Evolutionary conservation across 441 rosid genomes (phyloP), one percentile per base, ranked within the genome.

Genomic region (Biscutella laevigata): DNA sequence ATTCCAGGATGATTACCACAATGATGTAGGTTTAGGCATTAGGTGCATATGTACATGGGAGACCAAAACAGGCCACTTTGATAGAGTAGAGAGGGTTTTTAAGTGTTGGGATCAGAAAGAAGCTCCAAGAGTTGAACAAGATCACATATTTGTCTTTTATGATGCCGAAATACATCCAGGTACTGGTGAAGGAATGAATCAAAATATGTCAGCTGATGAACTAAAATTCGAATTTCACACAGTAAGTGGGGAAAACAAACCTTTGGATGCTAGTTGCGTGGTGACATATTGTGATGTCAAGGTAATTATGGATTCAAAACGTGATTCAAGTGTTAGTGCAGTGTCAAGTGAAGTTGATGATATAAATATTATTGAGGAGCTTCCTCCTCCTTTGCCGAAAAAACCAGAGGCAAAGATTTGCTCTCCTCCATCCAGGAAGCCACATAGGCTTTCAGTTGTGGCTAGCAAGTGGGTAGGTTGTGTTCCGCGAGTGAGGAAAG

Each of bases 161-260:
- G 47, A 36, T 27, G 20, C 46, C 16, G 9, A 45, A 27, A 46
- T 46, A 15, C 30, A 46, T 36, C 30, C 24, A 15, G 1, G 46
- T 21, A 0, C 4, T 14, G 24, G 24, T 56, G 42, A 56, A 43
- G 30, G 20, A 42, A 45, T 7, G 3, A 12, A 28, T 21, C 20
- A 14, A 1, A 29, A n/a, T 20, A 1, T 43, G 2, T 25, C 4
- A 6, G 21, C 27, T 27, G 34, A 4, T 33, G 12, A 14, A 42
- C 5, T 59, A 16, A 47, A 7, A 41, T 39, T 59, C 4, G 55
- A 59, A n/a, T 59, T 59, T 7, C 20, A 37, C 0, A n/a, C 64
- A 47, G 56, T 59, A 3, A 59, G 55, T 47, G 19, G 57, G 32
- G 57, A 59, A 13, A 48, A 39, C 48, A 15, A 20, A 41, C 4